A percentile compares a stretch with the other conserved stretches of the same genome.
Evolutionary conservation across 345 rosid genomes (phyloP).

Genomic region (Populus euphratica): DNA sequence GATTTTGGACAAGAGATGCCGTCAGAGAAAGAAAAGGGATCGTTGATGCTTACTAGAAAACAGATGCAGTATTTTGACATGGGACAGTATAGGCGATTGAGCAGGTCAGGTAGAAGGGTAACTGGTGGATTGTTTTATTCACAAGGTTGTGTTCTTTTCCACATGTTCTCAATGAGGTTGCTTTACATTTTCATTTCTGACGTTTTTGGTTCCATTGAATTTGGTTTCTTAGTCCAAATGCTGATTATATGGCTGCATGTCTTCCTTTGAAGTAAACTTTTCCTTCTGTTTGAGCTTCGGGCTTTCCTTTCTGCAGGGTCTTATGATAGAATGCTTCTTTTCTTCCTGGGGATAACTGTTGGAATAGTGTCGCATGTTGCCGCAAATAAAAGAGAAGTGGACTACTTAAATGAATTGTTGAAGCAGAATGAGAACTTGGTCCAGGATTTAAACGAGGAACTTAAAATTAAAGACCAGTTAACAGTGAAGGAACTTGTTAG

Average conservation of each 20-base stretch:
- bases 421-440: slow-evolving; percentile 26
- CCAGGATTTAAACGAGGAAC: slow-evolving; percentile 35
- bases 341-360: slow-evolving; percentile 25
- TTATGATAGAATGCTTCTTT: slow-evolving; percentile 3
- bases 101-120: neutral
- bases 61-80: neutral
- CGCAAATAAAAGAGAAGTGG: slow-evolving; percentile 16
- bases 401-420: slow-evolving; percentile 25
- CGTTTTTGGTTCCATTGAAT: too few species aligned
- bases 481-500: slow-evolving; percentile 17
- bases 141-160: slow-evolving; percentile 15
- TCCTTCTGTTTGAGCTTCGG: neutral
- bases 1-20: slow-evolving; percentile 4
- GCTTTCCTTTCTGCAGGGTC: slow-evolving; percentile 17
- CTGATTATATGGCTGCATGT: neutral
- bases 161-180: neutral
- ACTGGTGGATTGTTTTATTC: slow-evolving; percentile 8
- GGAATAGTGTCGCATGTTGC: slow-evolving; percentile 18
- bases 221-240: neutral
- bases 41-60: neutral
- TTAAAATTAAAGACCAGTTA: slow-evolving; percentile 30
- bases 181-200: too few species aligned
- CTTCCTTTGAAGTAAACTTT: too few species aligned
- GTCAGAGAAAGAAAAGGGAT: neutral
- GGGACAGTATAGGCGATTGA: neutral